Conservation (phyloP, 805 yeast species). For the Cephaloascus fragrans region DNA sequence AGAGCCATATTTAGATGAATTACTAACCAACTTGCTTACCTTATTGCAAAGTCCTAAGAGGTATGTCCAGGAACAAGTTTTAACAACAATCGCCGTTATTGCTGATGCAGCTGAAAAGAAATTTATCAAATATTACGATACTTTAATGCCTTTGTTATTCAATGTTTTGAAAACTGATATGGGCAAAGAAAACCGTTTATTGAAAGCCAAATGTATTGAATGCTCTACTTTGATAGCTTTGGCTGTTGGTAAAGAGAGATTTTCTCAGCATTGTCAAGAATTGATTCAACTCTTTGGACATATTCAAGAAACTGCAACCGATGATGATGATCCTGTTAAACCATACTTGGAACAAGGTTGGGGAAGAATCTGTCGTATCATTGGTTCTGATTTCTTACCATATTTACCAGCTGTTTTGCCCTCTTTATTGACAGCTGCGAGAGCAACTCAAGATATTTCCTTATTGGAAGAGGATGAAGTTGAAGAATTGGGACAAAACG, state of each 20-base stretch:
- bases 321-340: constrained; percentile 81
- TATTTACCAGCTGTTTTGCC: constrained; percentile 80
- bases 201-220: constrained; percentile 91
- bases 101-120: constrained; percentile 93
- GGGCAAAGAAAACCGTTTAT: constrained; percentile 66
- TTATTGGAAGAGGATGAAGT: constrained; percentile 83
- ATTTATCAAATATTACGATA: constrained; percentile 86
- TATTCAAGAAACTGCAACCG: constrained; percentile 52
- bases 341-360: constrained; percentile 89
- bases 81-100: constrained; percentile 92
- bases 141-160: constrained; percentile 82
- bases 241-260: constrained; percentile 91
- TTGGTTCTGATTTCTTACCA: constrained; percentile 82
- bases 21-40: constrained; percentile 64
- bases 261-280: constrained; percentile 64
- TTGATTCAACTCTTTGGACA: constrained; percentile 61
- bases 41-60: constrained; percentile 78
- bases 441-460: constrained; percentile 81
- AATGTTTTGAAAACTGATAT: constrained; percentile 72
- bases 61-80: constrained; percentile 94
- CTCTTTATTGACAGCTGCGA: constrained; percentile 78
- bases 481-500: constrained; percentile 71
- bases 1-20: constrained; percentile 86
- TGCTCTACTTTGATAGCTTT: constrained; percentile 90
- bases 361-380: constrained; percentile 84